phyloP scores from a whole-genome alignment of 495 filamentous ascomycete species.

The Penicillium mononematosum region DNA sequence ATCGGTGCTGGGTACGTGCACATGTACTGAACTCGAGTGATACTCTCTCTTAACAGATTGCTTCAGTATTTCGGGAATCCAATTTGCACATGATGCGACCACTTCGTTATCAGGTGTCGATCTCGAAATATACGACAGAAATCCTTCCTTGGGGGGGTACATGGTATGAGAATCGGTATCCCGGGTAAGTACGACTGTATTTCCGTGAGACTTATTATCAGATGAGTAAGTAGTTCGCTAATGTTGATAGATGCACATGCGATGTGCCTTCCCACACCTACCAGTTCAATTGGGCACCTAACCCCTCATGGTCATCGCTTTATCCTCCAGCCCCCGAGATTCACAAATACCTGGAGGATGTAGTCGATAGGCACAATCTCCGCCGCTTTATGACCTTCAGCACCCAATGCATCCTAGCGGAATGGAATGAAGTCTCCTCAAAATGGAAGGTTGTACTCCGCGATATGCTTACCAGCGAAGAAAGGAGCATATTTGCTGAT shows the following conservation, averaged over 20 bases:
- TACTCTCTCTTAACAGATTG: not conserved
- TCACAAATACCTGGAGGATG: conserved; percentile 12
- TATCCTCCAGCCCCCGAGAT: conserved; percentile 19
- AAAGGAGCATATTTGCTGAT: conserved; percentile 4
- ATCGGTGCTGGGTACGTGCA: conserved; percentile 57
- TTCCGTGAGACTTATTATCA: not conserved
- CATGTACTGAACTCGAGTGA: conserved; percentile 47
- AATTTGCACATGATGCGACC: conserved; percentile 33
- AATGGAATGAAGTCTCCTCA: conserved; percentile 9
- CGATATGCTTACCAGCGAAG: not conserved
- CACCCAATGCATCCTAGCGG: not conserved
- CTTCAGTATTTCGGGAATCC: conserved; percentile 8
- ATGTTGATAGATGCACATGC: conserved; percentile 14
- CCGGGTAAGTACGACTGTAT: conserved; percentile 34
- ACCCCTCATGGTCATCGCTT: conserved; percentile 18
- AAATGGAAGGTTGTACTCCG: conserved; percentile 7
- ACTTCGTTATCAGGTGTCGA: conserved; percentile 45
- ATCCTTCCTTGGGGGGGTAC: conserved; percentile 61
- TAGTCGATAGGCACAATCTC: conserved; percentile 8
- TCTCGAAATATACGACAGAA: conserved; percentile 68
- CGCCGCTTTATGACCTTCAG: conserved; percentile 9
- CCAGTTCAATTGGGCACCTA: conserved; percentile 19
- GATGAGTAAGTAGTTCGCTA: not conserved
- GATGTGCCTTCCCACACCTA: conserved; percentile 21
- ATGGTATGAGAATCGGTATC: conserved; percentile 64